Base-by-base conservation (phyloP, 2,329 filamentous ascomycete genomes). In the Colletotrichum shisoi region DNA sequence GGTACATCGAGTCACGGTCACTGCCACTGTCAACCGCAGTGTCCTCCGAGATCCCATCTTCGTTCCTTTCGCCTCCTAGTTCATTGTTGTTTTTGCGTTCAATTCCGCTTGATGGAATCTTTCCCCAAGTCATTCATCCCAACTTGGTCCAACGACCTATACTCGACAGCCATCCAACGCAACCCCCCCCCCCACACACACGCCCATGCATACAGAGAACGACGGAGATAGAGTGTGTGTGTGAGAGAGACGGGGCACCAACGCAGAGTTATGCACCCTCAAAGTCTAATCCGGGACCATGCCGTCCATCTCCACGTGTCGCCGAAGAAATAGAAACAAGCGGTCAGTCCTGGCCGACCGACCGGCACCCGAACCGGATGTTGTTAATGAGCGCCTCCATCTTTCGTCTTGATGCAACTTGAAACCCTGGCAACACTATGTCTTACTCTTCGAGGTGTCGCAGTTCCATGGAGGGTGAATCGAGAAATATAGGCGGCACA, bases 91-190 rank as follows among this genome's bases (percentile, higher is more conserved):
- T 40, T 21, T 13, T 49, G 19, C 13, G 37, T 21, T 24, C 27
- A 39, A 21, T 58, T 21, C 34, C 34, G 42, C 48, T 34, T 42
- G 12, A 5, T 53, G 6, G 12, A 12, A 12, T 37, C 48, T 17
- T 61, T 21, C 42, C 52, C 53, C 39, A 51, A 67, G 61, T 64
- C 64, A 62, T 53, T 69, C 69, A 63, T 70, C 62, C 62, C 60
- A 54, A 58, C 34, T 64, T 39, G 19, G 11, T 21, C 40, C 59
- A 40, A 58, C 34, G 15, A 34, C 21, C 21, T 51, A 63, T 34
- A 54, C 40, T 54, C 49, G 9, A 24, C 27, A 31, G 27, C 9
- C 49, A n/a, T 59, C 27, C 44, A 19, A 52, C 21, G n/a, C 53
- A 42, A 51, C 24, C 27, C 3, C 48, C 21, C 24, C 21, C 9